phyloP scores from a whole-genome alignment of 495 filamentous ascomycete genomes.

The Penicillium nucicola region DNA sequence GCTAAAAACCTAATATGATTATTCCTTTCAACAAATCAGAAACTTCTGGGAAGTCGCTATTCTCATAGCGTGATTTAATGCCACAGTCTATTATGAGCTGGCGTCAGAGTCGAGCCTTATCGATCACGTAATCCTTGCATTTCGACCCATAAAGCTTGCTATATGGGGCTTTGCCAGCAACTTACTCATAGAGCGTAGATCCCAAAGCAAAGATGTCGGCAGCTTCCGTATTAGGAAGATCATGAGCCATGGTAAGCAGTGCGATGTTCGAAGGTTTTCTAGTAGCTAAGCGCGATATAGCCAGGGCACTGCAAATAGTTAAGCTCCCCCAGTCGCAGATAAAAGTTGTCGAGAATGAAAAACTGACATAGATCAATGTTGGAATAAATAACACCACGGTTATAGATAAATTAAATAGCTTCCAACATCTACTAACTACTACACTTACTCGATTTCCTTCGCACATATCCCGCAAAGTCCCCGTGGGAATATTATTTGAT shows the following conservation, averaged over 20 bases:
- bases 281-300: constrained; percentile 1
- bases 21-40: neutral
- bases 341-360: too few species aligned
- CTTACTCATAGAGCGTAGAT: constrained; percentile 7
- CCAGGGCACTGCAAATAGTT: too few species aligned
- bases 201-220: constrained; percentile 6
- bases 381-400: too few species aligned
- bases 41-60: constrained; percentile 1
- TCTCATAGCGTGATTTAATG: constrained; percentile 9
- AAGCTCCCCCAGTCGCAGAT: too few species aligned
- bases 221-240: constrained; percentile 1
- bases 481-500: too few species aligned
- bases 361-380: too few species aligned
- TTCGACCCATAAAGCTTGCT: constrained; percentile 1
- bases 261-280: constrained; percentile 6
- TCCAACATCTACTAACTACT: too few species aligned
- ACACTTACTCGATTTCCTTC: too few species aligned
- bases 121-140: neutral
- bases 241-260: constrained; percentile 3
- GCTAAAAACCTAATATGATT: constrained; percentile 2
- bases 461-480: too few species aligned
- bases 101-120: neutral
- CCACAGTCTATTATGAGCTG: constrained; percentile 1
- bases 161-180: neutral
- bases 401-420: too few species aligned